Evolutionary conservation across 345 rosid species (phyloP), one percentile per base, ranked within the genome.

Genomic region (Bruguiera gymnorhiza): DNA sequence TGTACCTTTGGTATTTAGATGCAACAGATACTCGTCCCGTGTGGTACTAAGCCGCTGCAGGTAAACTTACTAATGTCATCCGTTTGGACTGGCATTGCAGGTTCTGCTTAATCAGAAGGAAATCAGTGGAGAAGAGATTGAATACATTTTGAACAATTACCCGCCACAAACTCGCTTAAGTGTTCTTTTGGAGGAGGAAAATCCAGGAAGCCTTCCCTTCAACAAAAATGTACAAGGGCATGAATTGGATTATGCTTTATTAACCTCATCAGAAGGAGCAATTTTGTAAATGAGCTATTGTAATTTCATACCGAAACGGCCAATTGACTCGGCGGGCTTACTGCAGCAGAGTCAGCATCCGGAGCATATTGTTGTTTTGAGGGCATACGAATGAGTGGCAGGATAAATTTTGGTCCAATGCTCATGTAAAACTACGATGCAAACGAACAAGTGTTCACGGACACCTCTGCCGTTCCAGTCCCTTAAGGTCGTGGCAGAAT

Each of bases 121-220:
- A 82, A 79, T 91, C 53, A 84, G 86, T 37, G 94, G 96, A 70
- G 92, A 88, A 61, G 97, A 86, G 79, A 84, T 93, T 26, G 96
- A 91, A 68, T 86, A 72, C 77, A 89, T 91, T 73, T 72, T 93
- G 74, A 78, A 83, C 56, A 87, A 81, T 24, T 93, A 93, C 75
- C 96, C 98, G 73, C 86, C 89, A 4, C 83, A 89, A 58, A 90
- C 91, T 5, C 96, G 86, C 0, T 66, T 90, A 66, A 80, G 70
- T 60, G 85, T 76, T 34, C 82, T 93, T 3, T 65, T 85, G 80
- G 85, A 83, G 77, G 97, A 93, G 81, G 87, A 89, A 70, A 83
- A 86, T 65, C 97, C 97, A 0, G 97, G 86, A 65, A 89, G 66
- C 72, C 81, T 93, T 31, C 86, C 91, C 8, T 85, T 89, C 65